phyloP scores from a whole-genome alignment of 2,329 filamentous ascomycete genomes.

The Arthrobotrys conoides region DNA sequence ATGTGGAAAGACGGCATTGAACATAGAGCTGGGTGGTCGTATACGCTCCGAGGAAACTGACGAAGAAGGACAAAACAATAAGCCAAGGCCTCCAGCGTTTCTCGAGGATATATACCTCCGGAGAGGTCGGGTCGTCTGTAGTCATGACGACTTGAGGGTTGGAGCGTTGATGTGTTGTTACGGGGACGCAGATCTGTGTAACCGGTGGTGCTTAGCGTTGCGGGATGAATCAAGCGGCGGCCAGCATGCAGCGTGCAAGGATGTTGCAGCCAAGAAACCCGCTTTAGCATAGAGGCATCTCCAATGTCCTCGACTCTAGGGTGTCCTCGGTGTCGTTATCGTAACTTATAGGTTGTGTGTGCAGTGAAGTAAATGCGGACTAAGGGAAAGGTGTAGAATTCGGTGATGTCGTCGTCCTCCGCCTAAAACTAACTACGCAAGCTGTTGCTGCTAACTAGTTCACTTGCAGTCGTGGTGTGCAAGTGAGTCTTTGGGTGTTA shows the following conservation, averaged over 20 bases:
- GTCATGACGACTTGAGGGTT: slow-evolving; percentile 25
- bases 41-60: slow-evolving; percentile 59
- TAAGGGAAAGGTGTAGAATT: neutral
- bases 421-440: neutral
- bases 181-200: slow-evolving; percentile 51
- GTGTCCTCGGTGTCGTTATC: neutral
- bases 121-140: slow-evolving; percentile 21
- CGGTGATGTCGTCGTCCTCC: slow-evolving; percentile 31
- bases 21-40: slow-evolving; percentile 59
- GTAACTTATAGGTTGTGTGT: neutral
- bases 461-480: slow-evolving; percentile 5
- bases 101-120: slow-evolving; percentile 49
- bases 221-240: slow-evolving; percentile 24
- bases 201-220: slow-evolving; percentile 38
- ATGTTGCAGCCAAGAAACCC: slow-evolving; percentile 39
- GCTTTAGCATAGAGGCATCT: slow-evolving; percentile 44
- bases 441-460: neutral
- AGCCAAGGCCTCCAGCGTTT: slow-evolving; percentile 59
- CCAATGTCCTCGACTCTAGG: neutral
- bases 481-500: neutral
- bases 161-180: slow-evolving; percentile 23
- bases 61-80: slow-evolving; percentile 58
- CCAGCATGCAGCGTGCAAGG: slow-evolving; percentile 50
- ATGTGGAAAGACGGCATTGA: slow-evolving; percentile 56
- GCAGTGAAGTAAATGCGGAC: neutral